Percentiles rank a stretch among this genome's conserved stretches.
These are phyloP conservation scores for Talaromyces borbonicus DNA, from an alignment of 495 filamentous ascomycete species.

Conservation along the genomic window DNA sequence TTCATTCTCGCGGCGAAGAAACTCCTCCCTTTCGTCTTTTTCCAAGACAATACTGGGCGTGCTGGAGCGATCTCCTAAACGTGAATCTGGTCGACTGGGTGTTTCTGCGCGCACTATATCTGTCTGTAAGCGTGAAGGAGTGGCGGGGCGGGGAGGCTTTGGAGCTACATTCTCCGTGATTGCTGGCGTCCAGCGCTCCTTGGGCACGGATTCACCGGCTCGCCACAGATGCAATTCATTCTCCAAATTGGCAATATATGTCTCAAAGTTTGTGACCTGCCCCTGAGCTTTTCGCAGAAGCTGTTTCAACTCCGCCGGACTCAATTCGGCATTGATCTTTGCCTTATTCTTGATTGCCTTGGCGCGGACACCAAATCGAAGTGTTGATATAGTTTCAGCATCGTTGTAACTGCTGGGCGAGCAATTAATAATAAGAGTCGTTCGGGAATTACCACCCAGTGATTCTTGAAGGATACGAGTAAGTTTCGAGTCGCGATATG, in stretches of 20 bases:
- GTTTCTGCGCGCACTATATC: constrained; percentile 44
- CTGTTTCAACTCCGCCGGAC: constrained; percentile 85
- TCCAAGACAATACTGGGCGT: constrained; percentile 83
- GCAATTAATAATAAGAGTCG: constrained; percentile 96
- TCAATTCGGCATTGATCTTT: constrained; percentile 97
- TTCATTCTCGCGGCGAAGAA: constrained; percentile 89
- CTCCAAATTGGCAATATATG: constrained; percentile 76
- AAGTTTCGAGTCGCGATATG: constrained; percentile 96
- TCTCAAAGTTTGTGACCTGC: constrained; percentile 80
- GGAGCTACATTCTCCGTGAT: constrained; percentile 44
- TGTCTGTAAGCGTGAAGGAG: constrained; percentile 68
- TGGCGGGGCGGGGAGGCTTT: constrained; percentile 59
- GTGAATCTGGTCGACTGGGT: constrained; percentile 65
- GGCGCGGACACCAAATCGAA: constrained; percentile 91
- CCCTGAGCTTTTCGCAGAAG: constrained; percentile 83
- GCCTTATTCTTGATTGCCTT: constrained; percentile 99
- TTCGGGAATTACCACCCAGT: constrained; percentile 91
- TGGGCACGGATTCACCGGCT: constrained; percentile 77
- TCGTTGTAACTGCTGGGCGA: constrained; percentile 98
- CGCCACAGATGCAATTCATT: constrained; percentile 81
- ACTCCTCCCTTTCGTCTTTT: constrained; percentile 95
- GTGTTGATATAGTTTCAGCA: constrained; percentile 83
- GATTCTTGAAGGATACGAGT: constrained; percentile 96
- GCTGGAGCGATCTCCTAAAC: constrained; percentile 76
- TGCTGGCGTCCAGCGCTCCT: constrained; percentile 66